These are phyloP conservation scores for Lactuca saligna DNA, from an alignment of 129 eudicot species.

Conservation along the genomic window DNA sequence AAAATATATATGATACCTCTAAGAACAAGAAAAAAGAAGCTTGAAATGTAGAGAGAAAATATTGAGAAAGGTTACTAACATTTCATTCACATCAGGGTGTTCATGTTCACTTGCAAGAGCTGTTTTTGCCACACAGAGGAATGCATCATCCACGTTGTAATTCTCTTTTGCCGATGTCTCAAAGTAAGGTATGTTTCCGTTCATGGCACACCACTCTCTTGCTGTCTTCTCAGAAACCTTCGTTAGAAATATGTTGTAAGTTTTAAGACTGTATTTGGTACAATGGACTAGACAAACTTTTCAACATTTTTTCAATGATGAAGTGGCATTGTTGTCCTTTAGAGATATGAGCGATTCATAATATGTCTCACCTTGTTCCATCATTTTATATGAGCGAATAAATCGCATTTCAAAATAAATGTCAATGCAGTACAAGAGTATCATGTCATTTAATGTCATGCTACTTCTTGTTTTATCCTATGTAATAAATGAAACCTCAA, in stretches of 20 bases:
- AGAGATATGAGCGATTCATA: no score
- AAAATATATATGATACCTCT: background rate
- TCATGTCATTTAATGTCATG: no score
- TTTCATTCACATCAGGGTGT: slow-evolving; percentile 52
- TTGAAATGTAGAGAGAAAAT: background rate
- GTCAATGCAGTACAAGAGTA: no score
- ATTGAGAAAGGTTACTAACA: slow-evolving; percentile 15
- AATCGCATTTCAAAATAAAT: no score
- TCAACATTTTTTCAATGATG: no score
- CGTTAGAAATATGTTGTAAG: background rate
- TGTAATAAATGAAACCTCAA: background rate
- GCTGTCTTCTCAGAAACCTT: slow-evolving; percentile 78
- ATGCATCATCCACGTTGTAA: slow-evolving; percentile 74
- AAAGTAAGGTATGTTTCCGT: slow-evolving; percentile 77
- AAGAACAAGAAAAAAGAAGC: background rate
- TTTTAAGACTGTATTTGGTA: no score
- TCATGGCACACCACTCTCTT: slow-evolving; percentile 79
- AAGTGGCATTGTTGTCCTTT: no score
- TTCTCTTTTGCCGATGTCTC: slow-evolving; percentile 93
- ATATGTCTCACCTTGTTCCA: no score
- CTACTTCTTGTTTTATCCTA: no score
- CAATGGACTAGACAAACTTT: no score
- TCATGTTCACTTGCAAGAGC: slow-evolving; percentile 58
- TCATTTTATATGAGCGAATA: no score
- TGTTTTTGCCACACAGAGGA: slow-evolving; percentile 57